phyloP scores from a whole-genome alignment of 345 rosid species.

The Cardamine chenopodiifolia region DNA sequence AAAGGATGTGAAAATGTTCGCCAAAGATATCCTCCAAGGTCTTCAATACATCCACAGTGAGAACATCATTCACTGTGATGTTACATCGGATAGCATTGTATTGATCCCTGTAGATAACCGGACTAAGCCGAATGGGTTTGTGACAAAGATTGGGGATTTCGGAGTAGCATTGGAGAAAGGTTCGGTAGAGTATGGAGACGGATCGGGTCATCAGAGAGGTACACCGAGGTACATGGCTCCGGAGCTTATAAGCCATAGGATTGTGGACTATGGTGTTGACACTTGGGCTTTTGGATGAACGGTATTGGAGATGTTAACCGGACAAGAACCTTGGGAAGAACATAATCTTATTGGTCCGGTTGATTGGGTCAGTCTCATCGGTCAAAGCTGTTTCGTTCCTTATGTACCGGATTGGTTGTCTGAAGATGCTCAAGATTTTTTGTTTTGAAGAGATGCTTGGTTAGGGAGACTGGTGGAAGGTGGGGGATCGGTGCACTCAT shows the following conservation, averaged over 20 bases:
- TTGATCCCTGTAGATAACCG: not conserved
- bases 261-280: too few species aligned
- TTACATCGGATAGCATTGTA: not conserved
- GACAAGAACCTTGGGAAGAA: not conserved
- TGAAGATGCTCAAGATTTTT: not conserved
- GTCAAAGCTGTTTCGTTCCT: not conserved
- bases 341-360: not conserved
- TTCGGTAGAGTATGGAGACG: not conserved
- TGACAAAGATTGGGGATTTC: not conserved
- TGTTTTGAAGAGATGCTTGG: slow-evolving; percentile 1
- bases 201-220: not conserved
- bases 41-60: not conserved
- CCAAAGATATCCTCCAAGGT: too few species aligned
- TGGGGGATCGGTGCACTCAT: not conserved
- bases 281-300: not conserved
- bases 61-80: not conserved
- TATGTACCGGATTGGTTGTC: slow-evolving; percentile 3
- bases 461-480: not conserved
- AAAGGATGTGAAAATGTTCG: too few species aligned
- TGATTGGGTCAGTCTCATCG: not conserved
- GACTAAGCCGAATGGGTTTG: not conserved
- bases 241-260: too few species aligned
- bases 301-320: not conserved
- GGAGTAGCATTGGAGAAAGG: not conserved
- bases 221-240: not conserved